phyloP scores from a whole-genome alignment of 306 rosid species.

The Fragaria nilgerrensis region DNA sequence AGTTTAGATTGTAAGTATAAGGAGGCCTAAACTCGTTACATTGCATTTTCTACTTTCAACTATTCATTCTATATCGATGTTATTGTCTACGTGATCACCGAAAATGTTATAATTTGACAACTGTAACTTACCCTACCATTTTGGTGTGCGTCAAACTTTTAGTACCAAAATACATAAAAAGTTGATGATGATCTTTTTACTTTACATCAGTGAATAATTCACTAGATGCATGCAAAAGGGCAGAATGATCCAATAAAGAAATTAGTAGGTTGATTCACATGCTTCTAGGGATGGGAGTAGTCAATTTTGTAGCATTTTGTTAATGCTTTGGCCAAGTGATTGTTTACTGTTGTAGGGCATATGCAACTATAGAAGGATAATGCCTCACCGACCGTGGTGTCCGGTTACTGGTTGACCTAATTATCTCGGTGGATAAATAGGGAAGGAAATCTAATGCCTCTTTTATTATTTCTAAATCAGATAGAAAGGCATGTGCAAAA shows the following conservation, averaged over 20 bases:
- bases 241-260: background rate
- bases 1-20: no score
- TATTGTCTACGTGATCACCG: background rate
- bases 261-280: background rate
- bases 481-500: background rate
- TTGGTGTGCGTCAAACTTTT: background rate
- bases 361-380: background rate
- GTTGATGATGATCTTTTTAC: background rate
- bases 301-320: background rate
- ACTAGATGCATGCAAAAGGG: background rate
- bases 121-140: background rate
- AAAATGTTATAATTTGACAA: no score
- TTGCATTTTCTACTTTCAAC: background rate
- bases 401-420: background rate
- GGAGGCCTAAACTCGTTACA: no score
- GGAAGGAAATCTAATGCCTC: background rate
- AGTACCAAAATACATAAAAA: background rate
- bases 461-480: background rate
- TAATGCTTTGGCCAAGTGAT: background rate
- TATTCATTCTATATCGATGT: no score
- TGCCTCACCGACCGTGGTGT: conserved; percentile 1
- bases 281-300: conserved; percentile 3
- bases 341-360: background rate
- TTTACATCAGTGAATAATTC: background rate
- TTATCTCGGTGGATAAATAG: background rate